Conservation (phyloP, 192 early-diverging fungal species). For the Coemansia sp. region DNA sequence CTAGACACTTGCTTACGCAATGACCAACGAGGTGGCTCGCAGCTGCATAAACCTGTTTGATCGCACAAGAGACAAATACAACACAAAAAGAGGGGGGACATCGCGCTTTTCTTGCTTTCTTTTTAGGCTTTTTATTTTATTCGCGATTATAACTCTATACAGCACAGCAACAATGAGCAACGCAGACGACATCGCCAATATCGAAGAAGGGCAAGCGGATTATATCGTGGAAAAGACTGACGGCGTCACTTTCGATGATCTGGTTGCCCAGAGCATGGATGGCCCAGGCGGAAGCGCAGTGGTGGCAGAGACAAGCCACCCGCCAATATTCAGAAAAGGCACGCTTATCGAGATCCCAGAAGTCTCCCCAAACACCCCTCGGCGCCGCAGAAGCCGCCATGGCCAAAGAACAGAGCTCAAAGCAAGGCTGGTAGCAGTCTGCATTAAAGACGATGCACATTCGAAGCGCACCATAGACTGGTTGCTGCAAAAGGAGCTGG, state of each 20-base stretch:
- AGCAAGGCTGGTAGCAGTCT: slow-evolving; percentile 39
- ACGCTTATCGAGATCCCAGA: slow-evolving; percentile 47
- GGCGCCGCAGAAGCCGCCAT: slow-evolving; percentile 8
- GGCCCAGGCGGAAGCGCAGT: slow-evolving; percentile 1
- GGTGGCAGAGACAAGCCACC: slow-evolving; percentile 47
- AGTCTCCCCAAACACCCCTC: background rate
- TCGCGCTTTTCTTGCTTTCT: too few species aligned
- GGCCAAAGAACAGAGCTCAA: slow-evolving; percentile 9
- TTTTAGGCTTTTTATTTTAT: too few species aligned
- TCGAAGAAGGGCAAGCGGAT: background rate
- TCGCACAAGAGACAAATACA: too few species aligned
- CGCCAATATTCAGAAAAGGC: slow-evolving; percentile 42
- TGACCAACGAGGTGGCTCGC: too few species aligned
- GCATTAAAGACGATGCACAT: slow-evolving; percentile 38
- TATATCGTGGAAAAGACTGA: background rate
- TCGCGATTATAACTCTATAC: too few species aligned
- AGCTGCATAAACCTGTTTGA: too few species aligned
- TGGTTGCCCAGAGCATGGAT: slow-evolving; percentile 28
- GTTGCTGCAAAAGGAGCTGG: slow-evolving; percentile 39
- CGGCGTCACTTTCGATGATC: slow-evolving; percentile 21
- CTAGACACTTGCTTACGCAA: too few species aligned
- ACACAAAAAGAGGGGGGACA: too few species aligned
- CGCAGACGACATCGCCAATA: background rate
- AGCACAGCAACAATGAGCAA: background rate
- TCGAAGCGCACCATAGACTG: slow-evolving; percentile 24